Base-by-base conservation (phyloP, 305 asterid species). In the Vinca major region DNA sequence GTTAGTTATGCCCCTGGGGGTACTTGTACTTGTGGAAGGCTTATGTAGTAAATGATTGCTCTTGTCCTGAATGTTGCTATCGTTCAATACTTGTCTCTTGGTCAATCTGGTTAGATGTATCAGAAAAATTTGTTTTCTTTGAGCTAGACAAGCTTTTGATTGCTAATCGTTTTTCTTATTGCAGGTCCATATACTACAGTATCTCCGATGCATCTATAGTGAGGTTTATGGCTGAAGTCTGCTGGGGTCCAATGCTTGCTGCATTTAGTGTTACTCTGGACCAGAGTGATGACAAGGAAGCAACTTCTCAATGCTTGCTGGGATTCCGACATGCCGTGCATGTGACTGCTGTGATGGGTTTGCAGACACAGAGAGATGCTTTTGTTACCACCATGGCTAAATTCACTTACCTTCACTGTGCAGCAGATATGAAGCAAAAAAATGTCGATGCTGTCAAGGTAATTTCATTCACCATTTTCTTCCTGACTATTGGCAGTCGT, bases 171-270 rank as follows among this genome's bases (percentile, higher is more conserved):
- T 75, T 77, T 54, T 63, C 71, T 67, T 51, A 11, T 75, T 83
- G 78, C 91, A 93, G 99, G 88, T 83, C 81, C 71, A 72, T 85
- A 67, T 93, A 82, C 77, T 86, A 91, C 74, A 85, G 89, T 73
- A 89, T 91, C 73, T 80, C 96, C 66, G 96, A 94, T 81, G 92
- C 96, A 68, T 81, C 93, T 67, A 87, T 94, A 79, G 74, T 94
- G 85, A 84, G 95, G 81, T 94, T 94, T 85, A 94, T 94, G 96
- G 86, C 87, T 78, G 97, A 94, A 83, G 97, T 91, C 74, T 91
- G 96, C 82, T 94, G 99, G 99, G 99, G 96, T 58, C 99, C 97
- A 48, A 89, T 94, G 95, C 90, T 93, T 71, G 97, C 99, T 78
- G 99, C 99, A 36, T 93, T 91, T 82, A 93, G 99, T 73, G 96